Base-by-base conservation (phyloP, 2,329 filamentous ascomycete genomes). In the Diaporthe velutina region DNA sequence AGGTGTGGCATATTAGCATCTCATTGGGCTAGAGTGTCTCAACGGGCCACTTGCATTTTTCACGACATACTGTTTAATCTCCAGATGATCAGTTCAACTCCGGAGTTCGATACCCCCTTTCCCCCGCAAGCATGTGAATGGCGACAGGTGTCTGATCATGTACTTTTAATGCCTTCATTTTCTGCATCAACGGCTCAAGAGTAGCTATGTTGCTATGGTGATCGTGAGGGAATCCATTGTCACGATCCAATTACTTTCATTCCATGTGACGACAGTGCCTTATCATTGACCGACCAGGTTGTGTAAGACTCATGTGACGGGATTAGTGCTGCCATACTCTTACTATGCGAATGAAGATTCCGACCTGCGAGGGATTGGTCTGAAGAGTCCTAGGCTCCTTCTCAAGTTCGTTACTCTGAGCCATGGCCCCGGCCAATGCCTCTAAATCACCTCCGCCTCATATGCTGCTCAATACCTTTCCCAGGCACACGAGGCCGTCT, bases 401-500 rank as follows among this genome's bases (percentile, higher is more conserved):
- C n/a, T 28, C n/a, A n/a, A n/a, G 13, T 28, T 38, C 22, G n/a
- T 6, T 17, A 25, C 15, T n/a, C 13, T 6, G 10, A n/a, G n/a
- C 35, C 48, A 19, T 6, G 9, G 30, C 45, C 25, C 25, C 33
- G n/a, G 12, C 5, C n/a, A 1, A 13, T 72, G 33, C 40, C 25
- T 25, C 40, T 10, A 6, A 17, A 33, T 12, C 70, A 17, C 35
- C 35, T 30, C n/a, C 22, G 1, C 30, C 38, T 13, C 38, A 1
- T n/a, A 35, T 17, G 35, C 45, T n/a, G 19, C 45, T 68, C 52
- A 28, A 64, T 58, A 15, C 72, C 67, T 40, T 54, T 67, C 70
- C 75, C 70, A 87, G 38, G 7, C 13, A 77, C 86, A 83, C n/a
- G 28, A 52, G 12, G 3, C 9, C n/a, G 19, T 2, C 30, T 68